These are phyloP conservation scores for Hyphopichia khmerensis DNA, from an alignment of 1,139 yeast genomes.

Conservation along the genomic window DNA sequence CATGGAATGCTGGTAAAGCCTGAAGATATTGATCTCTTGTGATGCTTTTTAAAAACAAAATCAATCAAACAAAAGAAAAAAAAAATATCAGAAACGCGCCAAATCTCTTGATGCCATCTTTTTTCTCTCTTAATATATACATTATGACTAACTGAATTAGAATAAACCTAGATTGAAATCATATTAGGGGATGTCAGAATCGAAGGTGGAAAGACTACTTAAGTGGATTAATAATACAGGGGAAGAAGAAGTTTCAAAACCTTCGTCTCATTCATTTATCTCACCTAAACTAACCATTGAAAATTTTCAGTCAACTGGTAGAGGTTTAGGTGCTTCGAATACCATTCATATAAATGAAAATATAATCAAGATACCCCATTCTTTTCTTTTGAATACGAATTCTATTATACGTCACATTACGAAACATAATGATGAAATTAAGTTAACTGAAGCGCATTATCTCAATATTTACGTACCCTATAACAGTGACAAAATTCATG, in stretches of 20 bases:
- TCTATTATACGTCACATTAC: constrained; percentile 48
- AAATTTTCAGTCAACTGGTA: constrained; percentile 44
- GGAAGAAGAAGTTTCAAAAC: constrained; percentile 17
- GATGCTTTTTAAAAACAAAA: neutral
- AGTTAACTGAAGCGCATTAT: constrained; percentile 20
- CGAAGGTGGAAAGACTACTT: constrained; percentile 11
- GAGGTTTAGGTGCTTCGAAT: constrained; percentile 55
- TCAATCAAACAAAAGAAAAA: too few relatives aligned
- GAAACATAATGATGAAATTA: constrained; percentile 17
- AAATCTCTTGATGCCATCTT: too few relatives aligned
- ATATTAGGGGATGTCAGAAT: neutral
- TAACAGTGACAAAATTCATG: constrained; percentile 11
- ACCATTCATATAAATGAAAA: constrained; percentile 37
- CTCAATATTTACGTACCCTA: constrained; percentile 19
- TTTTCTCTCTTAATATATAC: too few relatives aligned
- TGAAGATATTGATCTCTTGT: neutral
- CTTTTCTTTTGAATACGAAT: constrained; percentile 58
- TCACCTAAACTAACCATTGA: constrained; percentile 12
- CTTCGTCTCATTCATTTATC: constrained; percentile 24
- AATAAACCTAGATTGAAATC: too few relatives aligned
- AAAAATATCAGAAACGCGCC: too few relatives aligned
- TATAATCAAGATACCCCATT: constrained; percentile 57
- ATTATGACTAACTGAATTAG: too few relatives aligned
- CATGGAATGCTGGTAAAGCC: neutral
- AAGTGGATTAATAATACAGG: constrained; percentile 26